Evolutionary conservation across 1,284 basidiomycete species (phyloP), one percentile per base, ranked within the genome.

Genomic region (Agroathelia rolfsii): DNA sequence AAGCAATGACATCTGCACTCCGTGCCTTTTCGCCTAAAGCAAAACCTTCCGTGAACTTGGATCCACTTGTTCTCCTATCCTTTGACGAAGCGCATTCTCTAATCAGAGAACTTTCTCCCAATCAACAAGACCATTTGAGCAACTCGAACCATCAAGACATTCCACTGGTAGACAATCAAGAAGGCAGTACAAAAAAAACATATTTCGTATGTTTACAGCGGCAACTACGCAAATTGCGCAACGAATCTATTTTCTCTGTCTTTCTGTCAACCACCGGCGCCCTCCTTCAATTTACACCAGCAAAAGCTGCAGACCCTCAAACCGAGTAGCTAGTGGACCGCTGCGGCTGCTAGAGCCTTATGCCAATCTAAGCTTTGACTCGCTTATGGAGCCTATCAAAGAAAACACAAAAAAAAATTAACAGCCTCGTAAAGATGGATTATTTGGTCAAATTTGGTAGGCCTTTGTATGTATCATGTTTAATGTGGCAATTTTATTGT

Each of bases 231-330:
- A 12, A 15, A 6, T 24, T 45, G 5, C 11, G 15, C 15, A n/a
- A 35, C 9, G 36, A 22, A 13, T 25, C 39, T 4, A 5, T 48
- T 4, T 51, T 43, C 29, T 30, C 45, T 10, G 30, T 43, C 11
- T 47, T 51, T 34, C 31, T 50, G 8, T 44, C 49, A 3, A 51
- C 49, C 6, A 43, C 43, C 9, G 45, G 40, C 3, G 43, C 42
- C 19, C 32, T 46, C 15, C 25, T 28, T 11, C 32, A 39, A 22
- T 41, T 39, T 29, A 15, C 32, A 12, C 32, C 40, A 10, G 15
- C 38, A 4, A 15, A 6, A 7, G 8, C 12, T 11, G 24, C 36
- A 34, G 41, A 19, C 19, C 21, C 5, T 42, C 41, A 5, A 10
- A 12, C 7, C 15, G 41, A 9, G 13, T 19, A 5, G 2, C 16